phyloP scores from a whole-genome alignment of 1,284 basidiomycete genomes.

The Dichomitus squalens region DNA sequence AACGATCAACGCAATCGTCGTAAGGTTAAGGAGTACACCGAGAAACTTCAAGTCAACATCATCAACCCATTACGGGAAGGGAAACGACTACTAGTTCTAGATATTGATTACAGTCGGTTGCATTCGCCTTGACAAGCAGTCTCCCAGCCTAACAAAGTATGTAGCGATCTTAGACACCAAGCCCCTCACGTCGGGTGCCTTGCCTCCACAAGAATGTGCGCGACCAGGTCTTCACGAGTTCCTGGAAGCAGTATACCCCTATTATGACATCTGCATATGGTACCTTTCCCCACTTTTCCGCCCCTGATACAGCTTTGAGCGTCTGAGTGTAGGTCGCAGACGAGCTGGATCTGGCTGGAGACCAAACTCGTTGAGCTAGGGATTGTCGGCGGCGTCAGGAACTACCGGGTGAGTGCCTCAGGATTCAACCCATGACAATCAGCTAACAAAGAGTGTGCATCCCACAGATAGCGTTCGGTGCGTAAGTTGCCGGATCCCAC shows the following conservation, averaged over 20 bases:
- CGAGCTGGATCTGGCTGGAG: slow-evolving; percentile 91
- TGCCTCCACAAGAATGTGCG: slow-evolving; percentile 81
- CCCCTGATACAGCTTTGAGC: neutral
- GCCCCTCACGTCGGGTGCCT: slow-evolving; percentile 73
- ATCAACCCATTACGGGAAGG: slow-evolving; percentile 77
- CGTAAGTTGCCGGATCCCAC: neutral
- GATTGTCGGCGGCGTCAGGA: slow-evolving; percentile 71
- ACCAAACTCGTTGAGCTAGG: slow-evolving; percentile 87
- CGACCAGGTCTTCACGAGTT: slow-evolving; percentile 86
- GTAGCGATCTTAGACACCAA: slow-evolving; percentile 81
- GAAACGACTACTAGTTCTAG: slow-evolving; percentile 82
- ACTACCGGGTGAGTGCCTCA: slow-evolving; percentile 62
- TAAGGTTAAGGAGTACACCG: slow-evolving; percentile 74
- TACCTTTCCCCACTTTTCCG: slow-evolving; percentile 27
- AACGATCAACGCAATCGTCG: slow-evolving; percentile 79
- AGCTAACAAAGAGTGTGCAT: neutral
- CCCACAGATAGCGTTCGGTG: slow-evolving; percentile 60
- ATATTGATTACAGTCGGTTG: slow-evolving; percentile 83
- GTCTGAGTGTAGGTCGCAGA: slow-evolving; percentile 64
- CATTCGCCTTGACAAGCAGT: neutral
- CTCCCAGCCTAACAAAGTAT: neutral
- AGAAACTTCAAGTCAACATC: slow-evolving; percentile 68
- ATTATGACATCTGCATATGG: slow-evolving; percentile 89
- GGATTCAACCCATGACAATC: neutral
- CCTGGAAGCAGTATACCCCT: slow-evolving; percentile 73